Evolutionary conservation across 73 alveolate genomes (phyloP).

Genomic region (Diophrys appendiculata): DNA sequence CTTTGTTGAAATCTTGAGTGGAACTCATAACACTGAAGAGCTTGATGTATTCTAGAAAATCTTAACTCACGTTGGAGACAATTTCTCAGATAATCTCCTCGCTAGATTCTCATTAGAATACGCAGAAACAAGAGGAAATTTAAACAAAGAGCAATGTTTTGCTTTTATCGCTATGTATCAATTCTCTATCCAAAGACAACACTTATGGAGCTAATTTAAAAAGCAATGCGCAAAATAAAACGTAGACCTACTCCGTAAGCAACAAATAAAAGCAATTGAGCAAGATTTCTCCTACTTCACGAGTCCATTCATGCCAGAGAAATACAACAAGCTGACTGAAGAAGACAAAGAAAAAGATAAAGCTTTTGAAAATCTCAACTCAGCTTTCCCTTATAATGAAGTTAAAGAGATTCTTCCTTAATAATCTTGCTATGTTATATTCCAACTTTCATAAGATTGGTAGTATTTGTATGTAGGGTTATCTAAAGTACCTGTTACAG

Average conservation of each 20-base stretch:
- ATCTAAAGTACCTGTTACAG: constrained; percentile 36
- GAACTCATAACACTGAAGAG: neutral
- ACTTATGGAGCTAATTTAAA: constrained; percentile 16
- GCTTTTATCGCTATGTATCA: constrained; percentile 59
- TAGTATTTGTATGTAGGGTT: constrained; percentile 74
- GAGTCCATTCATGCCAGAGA: constrained; percentile 36
- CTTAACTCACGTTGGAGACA: constrained; percentile 5
- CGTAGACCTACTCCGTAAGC: constrained; percentile 44
- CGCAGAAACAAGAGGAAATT: constrained; percentile 64
- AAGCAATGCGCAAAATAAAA: constrained; percentile 46
- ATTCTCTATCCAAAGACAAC: constrained; percentile 42
- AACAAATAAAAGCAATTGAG: constrained; percentile 19
- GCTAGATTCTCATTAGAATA: constrained; percentile 58
- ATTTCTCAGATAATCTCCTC: constrained; percentile 26
- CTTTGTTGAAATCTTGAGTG: constrained; percentile 35
- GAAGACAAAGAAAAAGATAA: constrained; percentile 25
- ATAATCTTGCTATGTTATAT: constrained; percentile 73
- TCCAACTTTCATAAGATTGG: constrained; percentile 80
- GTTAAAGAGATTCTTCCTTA: constrained; percentile 79
- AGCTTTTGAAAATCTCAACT: constrained; percentile 36
- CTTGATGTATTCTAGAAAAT: constrained; percentile 12
- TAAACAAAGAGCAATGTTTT: constrained; percentile 58
- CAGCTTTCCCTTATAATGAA: constrained; percentile 52
- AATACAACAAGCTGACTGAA: constrained; percentile 6
- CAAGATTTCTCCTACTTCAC: constrained; percentile 32